Evolutionary conservation across 2,329 filamentous ascomycete species (phyloP).

Genomic region (Colletotrichum sp.): DNA sequence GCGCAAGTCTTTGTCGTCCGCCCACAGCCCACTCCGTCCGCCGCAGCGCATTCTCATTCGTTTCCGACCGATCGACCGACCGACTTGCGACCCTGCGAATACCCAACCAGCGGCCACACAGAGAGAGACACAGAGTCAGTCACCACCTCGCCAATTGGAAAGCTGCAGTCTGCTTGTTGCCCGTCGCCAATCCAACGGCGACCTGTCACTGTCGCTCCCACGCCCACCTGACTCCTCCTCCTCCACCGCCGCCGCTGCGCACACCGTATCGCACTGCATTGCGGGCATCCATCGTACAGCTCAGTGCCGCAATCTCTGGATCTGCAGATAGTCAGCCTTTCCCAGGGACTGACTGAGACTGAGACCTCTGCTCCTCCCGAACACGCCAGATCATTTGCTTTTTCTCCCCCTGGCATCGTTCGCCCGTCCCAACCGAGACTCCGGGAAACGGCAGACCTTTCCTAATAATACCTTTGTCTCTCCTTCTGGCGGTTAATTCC

Average conservation of each 20-base stretch:
- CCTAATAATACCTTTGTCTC: conserved; percentile 22
- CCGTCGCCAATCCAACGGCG: background rate
- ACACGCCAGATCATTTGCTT: conserved; percentile 21
- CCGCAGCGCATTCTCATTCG: background rate
- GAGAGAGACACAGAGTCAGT: background rate
- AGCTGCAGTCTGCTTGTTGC: background rate
- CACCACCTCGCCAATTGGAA: background rate
- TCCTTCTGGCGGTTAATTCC: conserved; percentile 14
- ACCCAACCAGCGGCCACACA: background rate
- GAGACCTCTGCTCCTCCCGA: conserved; percentile 9
- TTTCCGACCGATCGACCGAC: conserved; percentile 11
- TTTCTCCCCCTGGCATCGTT: conserved; percentile 15
- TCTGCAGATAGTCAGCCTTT: background rate
- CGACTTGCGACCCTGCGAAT: conserved; percentile 21
- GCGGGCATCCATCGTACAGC: background rate
- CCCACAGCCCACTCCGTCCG: background rate
- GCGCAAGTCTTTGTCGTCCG: conserved; percentile 7
- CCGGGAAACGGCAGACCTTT: conserved; percentile 18
- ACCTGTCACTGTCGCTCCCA: background rate
- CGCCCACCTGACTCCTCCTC: background rate
- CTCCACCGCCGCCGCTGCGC: background rate
- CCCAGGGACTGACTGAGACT: background rate
- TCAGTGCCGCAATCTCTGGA: background rate
- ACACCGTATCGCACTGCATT: background rate
- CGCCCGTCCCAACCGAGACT: conserved; percentile 5